phyloP scores from a whole-genome alignment of 2,329 filamentous ascomycete genomes.

The Hymenoscyphus fructigenus region DNA sequence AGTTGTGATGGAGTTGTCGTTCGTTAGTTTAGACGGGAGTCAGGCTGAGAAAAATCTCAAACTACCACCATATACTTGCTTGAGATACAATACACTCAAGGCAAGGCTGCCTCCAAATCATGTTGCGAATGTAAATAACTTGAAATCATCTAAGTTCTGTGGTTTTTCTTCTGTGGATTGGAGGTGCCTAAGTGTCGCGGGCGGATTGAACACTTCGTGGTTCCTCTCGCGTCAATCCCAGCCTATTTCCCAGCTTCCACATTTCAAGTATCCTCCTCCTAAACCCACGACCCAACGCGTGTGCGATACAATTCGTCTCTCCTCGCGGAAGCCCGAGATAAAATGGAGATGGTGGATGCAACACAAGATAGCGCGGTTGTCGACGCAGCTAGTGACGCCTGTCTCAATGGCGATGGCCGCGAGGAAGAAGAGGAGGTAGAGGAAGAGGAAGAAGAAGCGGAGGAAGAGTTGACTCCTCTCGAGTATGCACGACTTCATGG shows the following conservation, averaged over 20 bases:
- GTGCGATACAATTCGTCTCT: neutral
- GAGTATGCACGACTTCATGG: conserved; percentile 34
- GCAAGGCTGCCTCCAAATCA: too few relatives aligned
- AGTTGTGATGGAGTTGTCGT: too few relatives aligned
- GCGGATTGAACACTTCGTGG: too few relatives aligned
- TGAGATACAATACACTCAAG: too few relatives aligned
- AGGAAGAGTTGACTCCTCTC: conserved; percentile 24
- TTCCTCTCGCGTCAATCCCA: neutral
- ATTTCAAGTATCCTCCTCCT: neutral
- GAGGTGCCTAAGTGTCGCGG: too few relatives aligned
- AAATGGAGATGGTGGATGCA: neutral
- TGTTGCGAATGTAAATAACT: too few relatives aligned
- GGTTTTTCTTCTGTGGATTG: too few relatives aligned
- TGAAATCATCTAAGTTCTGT: too few relatives aligned
- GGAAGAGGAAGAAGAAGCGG: neutral
- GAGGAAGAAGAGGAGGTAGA: conserved; percentile 3
- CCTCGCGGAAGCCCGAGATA: neutral
- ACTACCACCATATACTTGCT: too few relatives aligned
- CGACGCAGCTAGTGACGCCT: neutral
- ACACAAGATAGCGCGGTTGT: neutral
- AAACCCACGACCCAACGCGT: neutral
- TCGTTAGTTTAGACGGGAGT: too few relatives aligned
- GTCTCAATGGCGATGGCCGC: neutral
- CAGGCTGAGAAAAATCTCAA: too few relatives aligned
- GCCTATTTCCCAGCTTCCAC: neutral